These are phyloP conservation scores for Plantago ovata DNA, from an alignment of 257 asterid genomes.

Conservation along the genomic window DNA sequence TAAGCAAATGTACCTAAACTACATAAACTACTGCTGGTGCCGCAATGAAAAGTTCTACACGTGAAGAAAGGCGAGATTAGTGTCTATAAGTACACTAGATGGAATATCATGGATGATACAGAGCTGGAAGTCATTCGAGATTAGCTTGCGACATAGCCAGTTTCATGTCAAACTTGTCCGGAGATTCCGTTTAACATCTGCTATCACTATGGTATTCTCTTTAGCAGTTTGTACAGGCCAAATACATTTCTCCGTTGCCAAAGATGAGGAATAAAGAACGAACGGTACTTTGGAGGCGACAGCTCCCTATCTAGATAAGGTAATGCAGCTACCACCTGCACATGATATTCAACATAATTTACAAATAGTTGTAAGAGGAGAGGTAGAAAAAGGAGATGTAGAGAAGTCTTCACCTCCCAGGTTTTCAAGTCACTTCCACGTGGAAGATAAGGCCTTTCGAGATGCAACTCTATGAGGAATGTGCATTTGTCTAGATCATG, in stretches of 20 bases:
- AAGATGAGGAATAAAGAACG: conserved; percentile 78
- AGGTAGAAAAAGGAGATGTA: conserved; percentile 23
- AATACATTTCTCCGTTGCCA: conserved; percentile 91
- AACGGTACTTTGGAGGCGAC: conserved; percentile 83
- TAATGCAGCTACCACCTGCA: conserved; percentile 78
- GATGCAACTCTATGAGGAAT: conserved; percentile 81
- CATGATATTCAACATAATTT: conserved; percentile 16
- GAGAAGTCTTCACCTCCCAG: conserved; percentile 76
- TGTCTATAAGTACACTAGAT: no score
- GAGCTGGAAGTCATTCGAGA: no score
- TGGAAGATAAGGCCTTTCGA: conserved; percentile 68
- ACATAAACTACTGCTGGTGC: no score
- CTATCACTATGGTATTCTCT: conserved; percentile 54
- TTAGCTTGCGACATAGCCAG: no score
- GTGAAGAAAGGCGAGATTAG: no score
- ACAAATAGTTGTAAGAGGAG: conserved; percentile 6
- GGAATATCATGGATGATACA: no score
- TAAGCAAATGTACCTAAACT: no score
- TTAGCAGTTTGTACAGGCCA: conserved; percentile 80
- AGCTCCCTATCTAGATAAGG: conserved; percentile 88
- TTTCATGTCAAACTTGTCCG: not conserved
- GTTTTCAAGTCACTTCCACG: conserved; percentile 84
- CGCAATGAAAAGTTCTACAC: no score
- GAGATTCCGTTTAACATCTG: not conserved
- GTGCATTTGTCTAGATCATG: conserved; percentile 70